Conservation (phyloP, 129 eudicot genomes). For the Erigeron canadensis region DNA sequence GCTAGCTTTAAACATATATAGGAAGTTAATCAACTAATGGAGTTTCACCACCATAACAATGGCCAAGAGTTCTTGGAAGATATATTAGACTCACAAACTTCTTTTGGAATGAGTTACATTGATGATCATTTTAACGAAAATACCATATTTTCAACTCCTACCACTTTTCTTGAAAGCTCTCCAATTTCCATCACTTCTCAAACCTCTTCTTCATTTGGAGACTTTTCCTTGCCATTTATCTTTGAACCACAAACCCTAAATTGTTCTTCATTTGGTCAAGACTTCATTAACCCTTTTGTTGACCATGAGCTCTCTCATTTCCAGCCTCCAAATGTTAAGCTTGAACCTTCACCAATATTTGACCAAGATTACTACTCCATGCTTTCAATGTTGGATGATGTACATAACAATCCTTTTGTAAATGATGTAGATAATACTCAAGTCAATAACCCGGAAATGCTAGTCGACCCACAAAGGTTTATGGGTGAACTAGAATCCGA, state of each 20-base stretch:
- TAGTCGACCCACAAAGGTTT: conserved; percentile 11
- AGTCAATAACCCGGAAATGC: conserved; percentile 21
- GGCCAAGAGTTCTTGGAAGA: conserved; percentile 59
- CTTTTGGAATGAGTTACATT: conserved; percentile 26
- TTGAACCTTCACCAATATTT: conserved; percentile 37
- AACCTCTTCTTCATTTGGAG: conserved; percentile 33
- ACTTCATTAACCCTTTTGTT: conserved; percentile 32
- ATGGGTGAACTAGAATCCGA: conserved; percentile 30
- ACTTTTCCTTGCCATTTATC: conserved; percentile 25
- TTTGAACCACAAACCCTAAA: conserved; percentile 43
- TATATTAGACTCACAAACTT: conserved; percentile 40
- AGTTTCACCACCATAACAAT: conserved; percentile 34
- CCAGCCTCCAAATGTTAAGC: conserved; percentile 22
- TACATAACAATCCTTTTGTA: conserved; percentile 21
- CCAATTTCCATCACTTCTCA: conserved; percentile 31
- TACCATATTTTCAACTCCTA: conserved; percentile 23
- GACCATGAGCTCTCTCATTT: conserved; percentile 31
- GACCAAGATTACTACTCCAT: conserved; percentile 34
- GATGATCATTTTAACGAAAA: conserved; percentile 33
- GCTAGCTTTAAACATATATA: conserved; percentile 21
- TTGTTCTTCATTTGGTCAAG: conserved; percentile 24
- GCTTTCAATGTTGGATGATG: conserved; percentile 35
- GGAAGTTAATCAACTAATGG: conserved; percentile 41
- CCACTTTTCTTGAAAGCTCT: conserved; percentile 30
- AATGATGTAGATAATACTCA: conserved; percentile 16